Evolutionary conservation across 768 basidiomycete species (phyloP).

Genomic region (Hygrophorus pudorinus): DNA sequence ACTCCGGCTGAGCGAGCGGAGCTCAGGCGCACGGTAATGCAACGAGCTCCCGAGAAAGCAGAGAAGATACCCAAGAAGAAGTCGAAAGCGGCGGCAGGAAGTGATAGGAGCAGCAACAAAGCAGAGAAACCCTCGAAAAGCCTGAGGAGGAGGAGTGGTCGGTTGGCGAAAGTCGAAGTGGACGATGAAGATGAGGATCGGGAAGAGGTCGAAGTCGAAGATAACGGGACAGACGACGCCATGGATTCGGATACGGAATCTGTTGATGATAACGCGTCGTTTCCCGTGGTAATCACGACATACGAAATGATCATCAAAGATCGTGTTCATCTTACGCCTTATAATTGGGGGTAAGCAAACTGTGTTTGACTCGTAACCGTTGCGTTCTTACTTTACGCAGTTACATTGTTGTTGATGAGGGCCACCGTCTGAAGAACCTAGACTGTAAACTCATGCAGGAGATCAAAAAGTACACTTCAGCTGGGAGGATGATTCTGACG

Average conservation of each 20-base stretch:
- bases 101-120: background rate
- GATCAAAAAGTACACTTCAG: slow-evolving; percentile 78
- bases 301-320: slow-evolving; percentile 92
- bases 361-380: slow-evolving; percentile 78
- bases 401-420: slow-evolving; percentile 94
- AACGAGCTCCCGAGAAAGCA: slow-evolving; percentile 18
- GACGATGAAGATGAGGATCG: slow-evolving; percentile 13
- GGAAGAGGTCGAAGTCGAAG: slow-evolving; percentile 8
- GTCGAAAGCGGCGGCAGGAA: slow-evolving; percentile 7
- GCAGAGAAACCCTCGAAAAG: background rate
- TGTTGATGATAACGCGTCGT: slow-evolving; percentile 15
- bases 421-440: slow-evolving; percentile 91
- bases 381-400: slow-evolving; percentile 57
- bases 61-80: slow-evolving; percentile 10
- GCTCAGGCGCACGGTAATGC: slow-evolving; percentile 56
- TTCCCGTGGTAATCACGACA: slow-evolving; percentile 83
- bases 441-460: slow-evolving; percentile 85
- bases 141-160: background rate
- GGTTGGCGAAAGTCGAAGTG: background rate
- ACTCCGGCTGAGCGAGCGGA: slow-evolving; percentile 71
- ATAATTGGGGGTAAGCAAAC: slow-evolving; percentile 45
- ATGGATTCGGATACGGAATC: slow-evolving; percentile 8
- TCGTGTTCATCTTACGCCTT: slow-evolving; percentile 37
- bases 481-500: slow-evolving; percentile 87
- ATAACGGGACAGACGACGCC: slow-evolving; percentile 2